Evolutionary conservation across 768 basidiomycete genomes (phyloP), one percentile per base, ranked within the genome.

Genomic region (Zangia roseola): DNA sequence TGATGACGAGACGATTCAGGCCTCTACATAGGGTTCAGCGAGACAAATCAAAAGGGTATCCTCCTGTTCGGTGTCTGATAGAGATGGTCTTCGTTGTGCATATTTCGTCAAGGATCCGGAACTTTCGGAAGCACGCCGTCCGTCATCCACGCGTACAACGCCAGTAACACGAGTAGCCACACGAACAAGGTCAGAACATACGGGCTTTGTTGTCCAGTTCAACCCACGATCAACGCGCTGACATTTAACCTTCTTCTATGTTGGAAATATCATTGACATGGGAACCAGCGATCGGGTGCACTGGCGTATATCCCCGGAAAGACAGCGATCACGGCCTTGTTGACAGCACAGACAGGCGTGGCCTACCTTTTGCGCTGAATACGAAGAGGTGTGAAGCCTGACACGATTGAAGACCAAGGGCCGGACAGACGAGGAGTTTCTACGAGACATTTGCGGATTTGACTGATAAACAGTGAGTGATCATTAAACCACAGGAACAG

Each of bases 241-340:
- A 54, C 54, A 9, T 31, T n/a, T 61, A 16, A 49, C 45, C 13
- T 52, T 56, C 23, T 59, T 57, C 45, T 48, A 42, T 24, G 34
- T 61, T 7, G 53, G 61, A 2, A 67, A 64, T 42, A 47, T 62
- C 39, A 33, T 59, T 21, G 69, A 62, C 4, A 56, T 58, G 8
- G 50, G 54, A 43, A 60, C 36, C 60, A 55, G 2, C 56, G 61
- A 6, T 43, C 60, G 10, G 60, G 61, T 37, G 59, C 60, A 6
- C 61, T 60, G 0, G 45, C 42, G 8, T 70, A 70, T 48, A 57
- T 63, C 10, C 70, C 68, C 2, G 68, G 71, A 40, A 71, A 73
- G 53, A 54, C 67, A 20, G 43, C 65, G 9, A 64, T 72, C 43
- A 61, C 67, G 28, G 61, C 67, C 31, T 54, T 68, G 10, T 55